phyloP scores from a whole-genome alignment of 345 rosid genomes.

The Alliaria petiolata region DNA sequence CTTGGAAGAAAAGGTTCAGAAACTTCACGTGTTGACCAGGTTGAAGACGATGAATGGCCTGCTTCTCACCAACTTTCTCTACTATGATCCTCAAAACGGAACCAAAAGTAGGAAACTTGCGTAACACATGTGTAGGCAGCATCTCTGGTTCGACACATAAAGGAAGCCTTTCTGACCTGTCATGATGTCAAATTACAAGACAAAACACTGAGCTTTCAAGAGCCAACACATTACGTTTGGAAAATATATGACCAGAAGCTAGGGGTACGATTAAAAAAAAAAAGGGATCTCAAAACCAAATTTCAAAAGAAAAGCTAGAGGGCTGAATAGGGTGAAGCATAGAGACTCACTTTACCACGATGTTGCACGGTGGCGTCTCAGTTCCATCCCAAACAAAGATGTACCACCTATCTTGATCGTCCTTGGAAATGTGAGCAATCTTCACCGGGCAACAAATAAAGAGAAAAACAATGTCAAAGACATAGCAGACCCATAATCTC shows the following conservation, averaged over 20 bases:
- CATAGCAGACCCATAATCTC: neutral
- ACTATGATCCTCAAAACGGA: slow-evolving; percentile 28
- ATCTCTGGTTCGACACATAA: slow-evolving; percentile 28
- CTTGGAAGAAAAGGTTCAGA: slow-evolving; percentile 26
- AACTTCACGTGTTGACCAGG: slow-evolving; percentile 31
- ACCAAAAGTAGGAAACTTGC: slow-evolving; percentile 32
- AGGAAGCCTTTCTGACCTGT: slow-evolving; percentile 31
- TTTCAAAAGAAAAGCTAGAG: neutral
- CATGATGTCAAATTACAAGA: neutral
- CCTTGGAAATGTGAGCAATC: slow-evolving; percentile 27
- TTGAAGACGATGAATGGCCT: slow-evolving; percentile 18
- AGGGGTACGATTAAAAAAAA: too few relatives aligned
- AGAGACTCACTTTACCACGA: slow-evolving; percentile 16
- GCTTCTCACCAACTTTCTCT: slow-evolving; percentile 15
- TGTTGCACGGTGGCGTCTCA: slow-evolving; percentile 22
- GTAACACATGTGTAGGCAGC: slow-evolving; percentile 7
- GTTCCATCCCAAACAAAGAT: slow-evolving; percentile 32
- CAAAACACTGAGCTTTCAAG: neutral
- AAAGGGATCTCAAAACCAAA: neutral
- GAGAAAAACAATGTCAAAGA: slow-evolving; percentile 10
- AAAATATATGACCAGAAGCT: neutral
- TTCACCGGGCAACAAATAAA: neutral
- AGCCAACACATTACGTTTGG: neutral
- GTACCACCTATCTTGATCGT: slow-evolving; percentile 6
- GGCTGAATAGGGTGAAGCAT: neutral